phyloP scores from a whole-genome alignment of 805 yeast genomes.

The Suhomyces emberorum region DNA sequence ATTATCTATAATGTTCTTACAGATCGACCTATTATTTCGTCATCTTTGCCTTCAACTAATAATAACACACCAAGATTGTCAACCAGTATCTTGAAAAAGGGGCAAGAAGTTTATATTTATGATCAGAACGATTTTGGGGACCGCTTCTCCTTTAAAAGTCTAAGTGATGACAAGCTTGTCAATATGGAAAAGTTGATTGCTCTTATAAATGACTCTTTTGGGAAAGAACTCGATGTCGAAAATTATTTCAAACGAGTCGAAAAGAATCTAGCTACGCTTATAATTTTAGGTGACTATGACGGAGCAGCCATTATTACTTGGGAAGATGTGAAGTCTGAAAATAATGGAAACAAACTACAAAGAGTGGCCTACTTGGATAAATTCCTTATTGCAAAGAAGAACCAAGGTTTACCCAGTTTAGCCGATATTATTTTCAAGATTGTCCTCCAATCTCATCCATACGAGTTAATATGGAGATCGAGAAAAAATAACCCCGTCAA shows the following conservation, averaged over 20 bases:
- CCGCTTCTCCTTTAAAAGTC: slow-evolving; percentile 35
- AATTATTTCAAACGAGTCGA: slow-evolving; percentile 68
- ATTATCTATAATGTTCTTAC: slow-evolving; percentile 86
- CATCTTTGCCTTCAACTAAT: slow-evolving; percentile 72
- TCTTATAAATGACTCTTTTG: slow-evolving; percentile 78
- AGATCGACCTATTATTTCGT: slow-evolving; percentile 85
- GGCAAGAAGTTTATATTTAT: slow-evolving; percentile 54
- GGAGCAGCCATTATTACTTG: slow-evolving; percentile 92
- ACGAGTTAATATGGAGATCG: slow-evolving; percentile 88
- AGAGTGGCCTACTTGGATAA: slow-evolving; percentile 77
- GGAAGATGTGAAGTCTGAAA: slow-evolving; percentile 42
- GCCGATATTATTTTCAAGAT: slow-evolving; percentile 91
- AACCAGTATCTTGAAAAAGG: slow-evolving; percentile 78
- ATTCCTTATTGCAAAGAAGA: slow-evolving; percentile 78
- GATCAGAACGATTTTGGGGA: slow-evolving; percentile 26
- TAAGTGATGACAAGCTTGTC: slow-evolving; percentile 38
- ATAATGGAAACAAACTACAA: slow-evolving; percentile 7
- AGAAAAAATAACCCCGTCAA: slow-evolving; percentile 84
- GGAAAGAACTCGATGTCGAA: slow-evolving; percentile 58
- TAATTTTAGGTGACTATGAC: slow-evolving; percentile 90
- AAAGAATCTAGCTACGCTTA: slow-evolving; percentile 65
- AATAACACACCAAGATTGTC: slow-evolving; percentile 58
- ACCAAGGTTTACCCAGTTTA: slow-evolving; percentile 90
- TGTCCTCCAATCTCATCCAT: slow-evolving; percentile 63
- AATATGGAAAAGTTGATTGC: slow-evolving; percentile 55